Base-by-base conservation (phyloP, 2,329 filamentous ascomycete species). In the Colletotrichum musicola region DNA sequence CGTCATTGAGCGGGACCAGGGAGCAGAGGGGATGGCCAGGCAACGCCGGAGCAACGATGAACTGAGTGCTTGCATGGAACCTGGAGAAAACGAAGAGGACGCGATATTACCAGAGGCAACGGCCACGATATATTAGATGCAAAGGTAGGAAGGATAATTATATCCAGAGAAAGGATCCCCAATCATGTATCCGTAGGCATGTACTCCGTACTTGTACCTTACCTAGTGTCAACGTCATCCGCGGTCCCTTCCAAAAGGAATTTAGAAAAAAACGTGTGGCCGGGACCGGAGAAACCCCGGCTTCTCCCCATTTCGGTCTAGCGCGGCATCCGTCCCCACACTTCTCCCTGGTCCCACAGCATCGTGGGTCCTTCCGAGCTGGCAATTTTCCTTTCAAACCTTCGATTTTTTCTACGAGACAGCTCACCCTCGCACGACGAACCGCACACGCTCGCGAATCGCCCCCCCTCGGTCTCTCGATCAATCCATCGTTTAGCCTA, bases 351-450 rank as follows among this genome's bases (percentile, higher is more conserved):
- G 67, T 69, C 63, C 30, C 67, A 63, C 67, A 69, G 63, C 67
- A 67, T 69, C 67, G 67, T 69, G 67, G 67, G 57, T 68, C 67
- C 30, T 58, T 63, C 68, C 64, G 56, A 71, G 68, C 70, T 71
- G 70, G 68, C 70, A 71, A 71, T 71, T 71, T 71, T 71, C 70
- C 70, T 69, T 67, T 70, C 68, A 68, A 65, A 67, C 70, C 70
- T 70, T 70, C 64, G 60, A 68, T 71, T 71, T 71, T 71, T 71
- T 71, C 70, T 64, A 71, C 69, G 62, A 64, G 61, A 60, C 66
- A 71, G 69, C 69, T 71, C 66, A 65, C 56, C 61, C 57, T 64
- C 69, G 56, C 66, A 69, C 69, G 42, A 66, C 69, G 57, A 69
- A 35, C 53, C 47, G 51, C 66, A 55, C 49, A 65, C 55, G 49